A percentile compares a stretch with the other conserved stretches of the same genome.
Conservation (phyloP, 2,329 filamentous ascomycete species). For the Phaeophleospora eucalypticola region DNA sequence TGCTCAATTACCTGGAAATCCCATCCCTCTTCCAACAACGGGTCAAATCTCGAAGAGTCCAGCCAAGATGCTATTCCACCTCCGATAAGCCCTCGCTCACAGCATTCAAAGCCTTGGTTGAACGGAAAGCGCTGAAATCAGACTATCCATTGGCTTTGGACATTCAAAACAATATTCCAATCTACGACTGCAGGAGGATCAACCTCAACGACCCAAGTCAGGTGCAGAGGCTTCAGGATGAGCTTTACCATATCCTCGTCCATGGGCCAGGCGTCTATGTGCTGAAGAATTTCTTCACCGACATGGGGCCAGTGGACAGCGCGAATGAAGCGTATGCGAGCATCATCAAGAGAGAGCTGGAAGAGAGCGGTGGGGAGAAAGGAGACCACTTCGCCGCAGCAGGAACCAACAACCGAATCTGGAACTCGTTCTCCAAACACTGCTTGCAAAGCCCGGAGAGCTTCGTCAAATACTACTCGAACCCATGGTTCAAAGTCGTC, state of each 20-base stretch:
- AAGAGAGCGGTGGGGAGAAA: conserved; percentile 30
- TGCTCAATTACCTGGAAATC: conserved; percentile 21
- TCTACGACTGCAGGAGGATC: conserved; percentile 48
- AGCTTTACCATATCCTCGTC: conserved; percentile 57
- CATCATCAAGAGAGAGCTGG: conserved; percentile 48
- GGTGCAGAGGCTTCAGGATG: conserved; percentile 51
- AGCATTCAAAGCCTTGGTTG: conserved; percentile 22
- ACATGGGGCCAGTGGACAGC: conserved; percentile 40
- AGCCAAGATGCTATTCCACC: conserved; percentile 18
- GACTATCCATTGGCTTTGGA: conserved; percentile 48
- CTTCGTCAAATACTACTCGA: conserved; percentile 57
- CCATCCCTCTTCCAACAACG: conserved; percentile 18
- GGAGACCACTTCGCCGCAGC: conserved; percentile 60
- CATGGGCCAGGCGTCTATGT: conserved; percentile 58
- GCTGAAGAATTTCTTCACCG: conserved; percentile 51
- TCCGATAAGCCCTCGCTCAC: conserved; percentile 19
- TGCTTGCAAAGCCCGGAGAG: conserved; percentile 48
- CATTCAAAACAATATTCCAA: conserved; percentile 51
- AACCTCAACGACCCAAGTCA: conserved; percentile 31
- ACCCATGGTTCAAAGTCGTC: conserved; percentile 54
- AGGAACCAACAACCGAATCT: conserved; percentile 58
- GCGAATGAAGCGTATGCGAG: conserved; percentile 46
- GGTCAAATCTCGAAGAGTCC: conserved; percentile 19
- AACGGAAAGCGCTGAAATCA: conserved; percentile 15
- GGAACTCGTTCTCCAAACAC: conserved; percentile 64